Evolutionary conservation across 176 grass and related monocot species (phyloP).

Genomic region (Tillandsia fasciculata): DNA sequence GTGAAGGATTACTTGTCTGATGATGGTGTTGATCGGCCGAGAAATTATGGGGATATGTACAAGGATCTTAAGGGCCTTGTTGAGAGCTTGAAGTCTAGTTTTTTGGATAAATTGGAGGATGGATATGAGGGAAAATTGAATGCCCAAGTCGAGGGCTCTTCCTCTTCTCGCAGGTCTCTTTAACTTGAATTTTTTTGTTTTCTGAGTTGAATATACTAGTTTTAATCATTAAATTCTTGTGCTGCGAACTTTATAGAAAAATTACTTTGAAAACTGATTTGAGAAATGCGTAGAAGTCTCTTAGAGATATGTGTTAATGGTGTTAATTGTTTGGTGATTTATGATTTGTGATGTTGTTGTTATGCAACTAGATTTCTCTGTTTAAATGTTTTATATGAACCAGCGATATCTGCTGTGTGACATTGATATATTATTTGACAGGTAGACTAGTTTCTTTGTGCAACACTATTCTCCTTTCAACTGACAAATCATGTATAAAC

Average conservation of each 20-base stretch:
- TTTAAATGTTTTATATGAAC: too few relatives aligned
- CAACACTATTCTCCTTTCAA: too few relatives aligned
- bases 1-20: slow-evolving; percentile 66
- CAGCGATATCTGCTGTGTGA: too few relatives aligned
- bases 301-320: too few relatives aligned
- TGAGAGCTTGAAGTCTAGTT: slow-evolving; percentile 39
- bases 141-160: slow-evolving; percentile 27
- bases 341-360: too few relatives aligned
- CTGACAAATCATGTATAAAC: too few relatives aligned
- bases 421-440: too few relatives aligned
- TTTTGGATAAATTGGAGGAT: slow-evolving; percentile 50
- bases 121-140: slow-evolving; percentile 18
- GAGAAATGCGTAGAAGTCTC: too few relatives aligned
- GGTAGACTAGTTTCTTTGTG: too few relatives aligned
- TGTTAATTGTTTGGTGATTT: too few relatives aligned
- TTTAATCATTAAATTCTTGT: not conserved
- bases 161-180: slow-evolving; percentile 39
- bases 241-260: not conserved
- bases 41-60: slow-evolving; percentile 75
- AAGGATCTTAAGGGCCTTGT: slow-evolving; percentile 77
- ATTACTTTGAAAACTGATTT: too few relatives aligned
- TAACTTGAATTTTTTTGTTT: not conserved
- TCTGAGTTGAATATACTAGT: not conserved
- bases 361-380: too few relatives aligned
- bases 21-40: slow-evolving; percentile 23